Evolutionary conservation across 306 rosid species (phyloP).

Genomic region (Vachellia pachyceras): DNA sequence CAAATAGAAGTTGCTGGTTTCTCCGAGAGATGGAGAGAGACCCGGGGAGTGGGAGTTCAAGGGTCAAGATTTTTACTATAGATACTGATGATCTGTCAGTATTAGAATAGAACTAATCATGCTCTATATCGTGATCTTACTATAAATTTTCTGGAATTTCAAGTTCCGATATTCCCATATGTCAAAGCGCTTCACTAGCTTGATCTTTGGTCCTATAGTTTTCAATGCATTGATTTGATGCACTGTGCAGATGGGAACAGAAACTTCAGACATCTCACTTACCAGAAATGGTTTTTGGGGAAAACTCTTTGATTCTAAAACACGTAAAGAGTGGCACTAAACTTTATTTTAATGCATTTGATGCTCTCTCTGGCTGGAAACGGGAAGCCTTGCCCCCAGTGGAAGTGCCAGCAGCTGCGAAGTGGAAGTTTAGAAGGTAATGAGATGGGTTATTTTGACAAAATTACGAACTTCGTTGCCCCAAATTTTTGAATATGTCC

Average conservation of each 20-base stretch:
- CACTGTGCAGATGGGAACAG: conserved; percentile 78
- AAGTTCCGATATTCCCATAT: background rate
- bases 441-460: conserved; percentile 19
- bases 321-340: conserved; percentile 71
- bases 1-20: background rate
- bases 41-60: background rate
- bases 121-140: background rate
- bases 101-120: background rate
- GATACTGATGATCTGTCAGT: background rate
- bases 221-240: conserved; percentile 16
- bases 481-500: background rate
- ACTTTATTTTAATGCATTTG: conserved; percentile 87
- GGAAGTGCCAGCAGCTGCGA: conserved; percentile 96
- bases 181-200: background rate
- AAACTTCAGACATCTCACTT: conserved; percentile 83
- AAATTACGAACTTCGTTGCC: background rate
- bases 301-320: conserved; percentile 68
- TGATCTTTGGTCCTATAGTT: conserved; percentile 1
- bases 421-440: conserved; percentile 94
- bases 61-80: background rate
- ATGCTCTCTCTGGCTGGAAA: conserved; percentile 93
- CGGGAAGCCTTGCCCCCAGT: conserved; percentile 94
- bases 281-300: conserved; percentile 99
- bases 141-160: background rate
- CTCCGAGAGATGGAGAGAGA: background rate